Percentiles rank a stretch among this genome's conserved stretches.
These are phyloP conservation scores for Rhodomyrtus tomentosa DNA, from an alignment of 345 rosid species.

Conservation along the genomic window DNA sequence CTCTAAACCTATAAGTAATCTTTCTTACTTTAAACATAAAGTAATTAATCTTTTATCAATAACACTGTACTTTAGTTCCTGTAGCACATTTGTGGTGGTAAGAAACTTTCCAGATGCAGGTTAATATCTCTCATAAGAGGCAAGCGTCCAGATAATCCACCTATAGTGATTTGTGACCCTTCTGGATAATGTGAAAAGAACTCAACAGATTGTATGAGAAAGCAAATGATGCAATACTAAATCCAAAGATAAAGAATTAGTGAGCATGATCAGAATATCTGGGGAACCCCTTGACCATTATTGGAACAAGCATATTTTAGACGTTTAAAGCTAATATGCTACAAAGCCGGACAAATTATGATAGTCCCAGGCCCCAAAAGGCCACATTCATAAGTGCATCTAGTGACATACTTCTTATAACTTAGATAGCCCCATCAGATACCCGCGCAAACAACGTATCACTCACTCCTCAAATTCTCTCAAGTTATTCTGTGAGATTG, in stretches of 20 bases:
- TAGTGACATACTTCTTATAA: background rate
- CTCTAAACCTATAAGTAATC: too few species aligned
- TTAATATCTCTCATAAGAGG: constrained; percentile 56
- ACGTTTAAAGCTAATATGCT: background rate
- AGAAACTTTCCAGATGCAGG: constrained; percentile 52
- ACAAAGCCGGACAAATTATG: background rate
- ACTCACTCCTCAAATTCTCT: background rate
- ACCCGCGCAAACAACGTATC: background rate
- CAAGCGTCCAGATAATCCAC: constrained; percentile 94
- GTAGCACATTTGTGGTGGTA: constrained; percentile 67
- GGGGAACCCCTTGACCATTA: background rate
- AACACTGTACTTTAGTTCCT: constrained; percentile 91
- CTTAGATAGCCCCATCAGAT: background rate
- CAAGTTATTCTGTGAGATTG: background rate
- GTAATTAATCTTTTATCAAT: too few species aligned
- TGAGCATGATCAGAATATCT: background rate
- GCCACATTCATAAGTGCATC: background rate
- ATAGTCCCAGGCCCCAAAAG: background rate
- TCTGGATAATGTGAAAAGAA: constrained; percentile 18
- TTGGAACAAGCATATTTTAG: background rate
- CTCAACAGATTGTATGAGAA: background rate
- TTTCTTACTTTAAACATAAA: too few species aligned
- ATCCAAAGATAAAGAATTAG: background rate
- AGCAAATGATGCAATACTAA: background rate
- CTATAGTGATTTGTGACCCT: constrained; percentile 86